Evolutionary conservation across 495 filamentous ascomycete genomes (phyloP).

Genomic region (Aspergillus sclerotioniger): DNA sequence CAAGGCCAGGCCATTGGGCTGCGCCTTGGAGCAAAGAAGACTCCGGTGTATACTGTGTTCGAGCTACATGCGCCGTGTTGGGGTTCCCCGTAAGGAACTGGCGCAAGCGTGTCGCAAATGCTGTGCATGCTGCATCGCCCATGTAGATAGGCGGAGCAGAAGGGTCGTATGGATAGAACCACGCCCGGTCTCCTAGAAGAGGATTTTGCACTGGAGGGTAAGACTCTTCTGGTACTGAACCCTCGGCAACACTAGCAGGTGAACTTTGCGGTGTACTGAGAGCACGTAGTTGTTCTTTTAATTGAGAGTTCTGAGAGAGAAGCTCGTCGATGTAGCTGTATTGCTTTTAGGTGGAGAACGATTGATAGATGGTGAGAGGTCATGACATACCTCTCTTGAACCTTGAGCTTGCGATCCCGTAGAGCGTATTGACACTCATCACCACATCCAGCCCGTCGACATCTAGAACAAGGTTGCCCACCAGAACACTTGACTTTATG

Average conservation of each 20-base stretch:
- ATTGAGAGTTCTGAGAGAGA: slow-evolving; percentile 23
- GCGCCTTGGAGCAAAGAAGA: slow-evolving; percentile 17
- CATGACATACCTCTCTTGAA: slow-evolving; percentile 30
- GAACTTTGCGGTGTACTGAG: slow-evolving; percentile 9
- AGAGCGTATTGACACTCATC: slow-evolving; percentile 33
- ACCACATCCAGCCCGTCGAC: slow-evolving; percentile 22
- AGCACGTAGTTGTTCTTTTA: slow-evolving; percentile 20
- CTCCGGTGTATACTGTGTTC: slow-evolving; percentile 30
- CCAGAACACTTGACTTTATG: slow-evolving; percentile 42
- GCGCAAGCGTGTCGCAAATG: slow-evolving; percentile 34
- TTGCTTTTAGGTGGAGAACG: not conserved
- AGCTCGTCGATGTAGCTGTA: slow-evolving; percentile 30
- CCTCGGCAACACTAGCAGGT: slow-evolving; percentile 11
- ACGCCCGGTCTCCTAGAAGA: slow-evolving; percentile 31
- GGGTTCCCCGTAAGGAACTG: slow-evolving; percentile 26
- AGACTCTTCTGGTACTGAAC: not conserved
- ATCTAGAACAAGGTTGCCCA: slow-evolving; percentile 32
- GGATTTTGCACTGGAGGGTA: slow-evolving; percentile 26
- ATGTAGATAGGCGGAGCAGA: slow-evolving; percentile 32
- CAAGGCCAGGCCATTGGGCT: slow-evolving; percentile 25
- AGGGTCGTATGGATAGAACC: slow-evolving; percentile 33
- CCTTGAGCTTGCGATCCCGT: slow-evolving; percentile 35
- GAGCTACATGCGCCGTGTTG: slow-evolving; percentile 25
- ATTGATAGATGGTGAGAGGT: not conserved
- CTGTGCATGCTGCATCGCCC: slow-evolving; percentile 35